Conservation (phyloP, 345 rosid genomes). For the Camelina neglecta region DNA sequence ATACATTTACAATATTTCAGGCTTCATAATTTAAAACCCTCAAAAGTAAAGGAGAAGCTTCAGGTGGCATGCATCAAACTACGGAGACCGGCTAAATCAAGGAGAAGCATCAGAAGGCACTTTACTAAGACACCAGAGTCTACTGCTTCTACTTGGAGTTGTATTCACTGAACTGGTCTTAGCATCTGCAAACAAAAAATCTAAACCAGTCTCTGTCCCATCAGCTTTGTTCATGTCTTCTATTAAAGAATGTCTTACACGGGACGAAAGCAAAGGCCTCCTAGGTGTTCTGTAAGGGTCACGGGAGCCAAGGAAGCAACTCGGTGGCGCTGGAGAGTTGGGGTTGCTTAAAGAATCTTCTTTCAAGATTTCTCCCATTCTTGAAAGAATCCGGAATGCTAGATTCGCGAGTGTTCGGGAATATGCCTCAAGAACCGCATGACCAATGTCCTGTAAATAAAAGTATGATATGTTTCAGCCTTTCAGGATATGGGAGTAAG, state of each 20-base stretch:
- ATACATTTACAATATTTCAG: constrained; percentile 39
- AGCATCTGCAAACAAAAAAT: constrained; percentile 43
- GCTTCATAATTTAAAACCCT: constrained; percentile 21
- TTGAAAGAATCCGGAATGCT: constrained; percentile 73
- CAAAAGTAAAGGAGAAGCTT: constrained; percentile 51
- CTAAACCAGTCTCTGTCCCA: constrained; percentile 46
- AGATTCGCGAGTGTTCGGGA: constrained; percentile 77
- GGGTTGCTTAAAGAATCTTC: constrained; percentile 75
- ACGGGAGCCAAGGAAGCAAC: constrained; percentile 54
- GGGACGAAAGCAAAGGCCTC: constrained; percentile 46
- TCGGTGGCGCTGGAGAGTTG: constrained; percentile 56
- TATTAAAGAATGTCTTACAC: constrained; percentile 53
- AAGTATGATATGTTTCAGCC: background rate
- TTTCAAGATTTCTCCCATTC: constrained; percentile 79
- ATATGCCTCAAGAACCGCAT: constrained; percentile 70
- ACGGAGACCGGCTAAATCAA: constrained; percentile 50
- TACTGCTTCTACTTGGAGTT: constrained; percentile 59
- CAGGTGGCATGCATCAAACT: constrained; percentile 52
- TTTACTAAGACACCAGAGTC: constrained; percentile 64
- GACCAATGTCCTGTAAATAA: constrained; percentile 72
- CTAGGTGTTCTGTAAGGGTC: constrained; percentile 38
- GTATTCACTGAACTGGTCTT: constrained; percentile 53
- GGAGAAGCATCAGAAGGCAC: constrained; percentile 55
- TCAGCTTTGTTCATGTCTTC: constrained; percentile 56
- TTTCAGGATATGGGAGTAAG: background rate